Base-by-base conservation (phyloP, 495 filamentous ascomycete species). In the Haplographium delicatum region DNA sequence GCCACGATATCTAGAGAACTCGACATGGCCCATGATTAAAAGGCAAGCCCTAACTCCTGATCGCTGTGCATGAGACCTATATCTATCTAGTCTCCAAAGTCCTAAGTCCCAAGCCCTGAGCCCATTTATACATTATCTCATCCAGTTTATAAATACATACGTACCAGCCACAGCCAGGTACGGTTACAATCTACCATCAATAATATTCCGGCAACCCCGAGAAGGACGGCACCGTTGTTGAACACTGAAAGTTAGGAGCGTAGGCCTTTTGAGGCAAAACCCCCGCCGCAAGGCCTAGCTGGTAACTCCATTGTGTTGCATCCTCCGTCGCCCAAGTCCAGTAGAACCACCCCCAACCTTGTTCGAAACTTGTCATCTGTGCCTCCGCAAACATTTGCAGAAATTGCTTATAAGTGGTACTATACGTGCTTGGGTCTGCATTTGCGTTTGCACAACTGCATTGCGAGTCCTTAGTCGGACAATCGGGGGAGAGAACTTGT, bases 311-410 rank as follows among this genome's bases (percentile, higher is more conserved):
- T 69, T 97, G 93, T 31, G 82, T 72, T 40, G 89, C 84, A 31
- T 68, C 75, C 69, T 90, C 84, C 3, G 85, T 90, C 51, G 80
- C 70, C 88, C 85, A 89, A 19, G 90, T 96, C 94, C 94, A 99
- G 70, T 97, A 97, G 69, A 95, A 91, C 93, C 94, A 97, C 40
- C 94, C 94, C 82, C 86, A 91, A 5, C 85, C 88, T 37, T 82
- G 80, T 65, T 95, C 90, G 54, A 96, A 99, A 24, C 81, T 85
- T 13, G 76, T 69, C 88, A 99, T 97, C 71, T 99, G 94, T 33
- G 90, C 91, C 68, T 95, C 85, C 19, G 93, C 91, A 69, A 97
- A 96, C 62, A 84, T 86, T 58, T 75, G 76, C 52, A 99, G 70
- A 70, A 89, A 97, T 53, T 81, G 66, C 68, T 94, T 96, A 69